Evolutionary conservation across 495 filamentous ascomycete species (phyloP), one percentile per base, ranked within the genome.

Genomic region (Collariella sp.): DNA sequence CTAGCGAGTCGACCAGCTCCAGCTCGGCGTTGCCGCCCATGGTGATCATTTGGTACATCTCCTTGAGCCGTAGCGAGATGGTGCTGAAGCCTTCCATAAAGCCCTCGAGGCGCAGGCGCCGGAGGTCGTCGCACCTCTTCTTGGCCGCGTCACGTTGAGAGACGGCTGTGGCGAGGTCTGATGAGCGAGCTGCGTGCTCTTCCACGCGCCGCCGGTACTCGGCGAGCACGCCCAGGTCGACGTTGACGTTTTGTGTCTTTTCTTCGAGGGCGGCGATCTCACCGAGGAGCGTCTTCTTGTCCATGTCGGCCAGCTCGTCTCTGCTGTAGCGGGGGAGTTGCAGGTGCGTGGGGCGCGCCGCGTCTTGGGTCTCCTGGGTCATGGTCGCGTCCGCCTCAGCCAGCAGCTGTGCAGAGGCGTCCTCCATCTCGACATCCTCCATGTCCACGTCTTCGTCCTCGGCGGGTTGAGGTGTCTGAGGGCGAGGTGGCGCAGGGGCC

Each of bases 11-110:
- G 19, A 98, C 93, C 24, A 98, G 82, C 67, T 98, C 93, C 13
- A 98, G 77, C 75, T 97, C 94, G 7, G 93, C 93, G 62, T 98
- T 98, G 39, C 93, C 93, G 56, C 93, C 93, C 93, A 98, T 98
- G 24, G 93, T 98, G 70, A 98, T 98, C 93, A 98, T 96, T 70
- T 97, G 93, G 73, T 98, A 98, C 93, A 98, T 98, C 69, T 98
- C 93, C 75, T 98, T 98, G 50, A 98, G 76, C 2, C 91, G 85
- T 19, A 96, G 74, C n/a, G 91, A 96, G 66, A 98, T 98, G 50
- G 79, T 84, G 66, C 84, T 84, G 72, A 97, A 97, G 23, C 94
- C 93, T 70, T 91, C 89, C 91, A 97, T 97, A 79, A 98, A 98
- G 46, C 93, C 93, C 57, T 96, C 91, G 9, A 97, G 73, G 5